phyloP scores from a whole-genome alignment of 2,329 filamentous ascomycete genomes.

The Ramularia collo-cygni region DNA sequence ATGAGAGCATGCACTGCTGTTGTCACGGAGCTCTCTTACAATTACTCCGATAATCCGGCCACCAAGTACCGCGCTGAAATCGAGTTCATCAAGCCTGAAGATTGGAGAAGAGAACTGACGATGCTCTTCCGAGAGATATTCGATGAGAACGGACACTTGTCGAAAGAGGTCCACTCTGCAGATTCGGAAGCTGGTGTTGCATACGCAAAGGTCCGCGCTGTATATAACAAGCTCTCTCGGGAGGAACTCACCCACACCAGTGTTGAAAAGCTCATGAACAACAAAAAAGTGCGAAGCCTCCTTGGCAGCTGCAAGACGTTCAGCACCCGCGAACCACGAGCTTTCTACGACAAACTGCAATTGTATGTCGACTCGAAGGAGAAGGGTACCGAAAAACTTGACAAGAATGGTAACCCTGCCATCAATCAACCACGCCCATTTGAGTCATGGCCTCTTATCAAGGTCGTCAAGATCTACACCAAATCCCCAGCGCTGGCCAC shows the following conservation, averaged over 20 bases:
- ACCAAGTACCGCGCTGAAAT: constrained; percentile 49
- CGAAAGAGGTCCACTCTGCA: constrained; percentile 33
- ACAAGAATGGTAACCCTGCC: constrained; percentile 20
- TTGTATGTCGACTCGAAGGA: constrained; percentile 52
- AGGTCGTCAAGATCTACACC: constrained; percentile 47
- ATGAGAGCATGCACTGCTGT: constrained; percentile 58
- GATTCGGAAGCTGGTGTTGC: constrained; percentile 45
- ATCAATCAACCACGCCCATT: constrained; percentile 27
- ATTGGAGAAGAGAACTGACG: constrained; percentile 49
- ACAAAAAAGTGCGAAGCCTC: constrained; percentile 34
- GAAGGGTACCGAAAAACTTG: constrained; percentile 32
- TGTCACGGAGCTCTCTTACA: constrained; percentile 55
- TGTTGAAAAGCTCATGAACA: constrained; percentile 38
- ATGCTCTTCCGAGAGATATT: constrained; percentile 45
- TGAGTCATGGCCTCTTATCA: constrained; percentile 48
- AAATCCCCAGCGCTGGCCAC: constrained; percentile 47
- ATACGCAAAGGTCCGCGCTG: constrained; percentile 46
- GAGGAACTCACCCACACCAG: constrained; percentile 33
- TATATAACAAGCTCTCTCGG: constrained; percentile 40
- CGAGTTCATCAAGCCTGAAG: constrained; percentile 47
- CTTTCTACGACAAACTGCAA: constrained; percentile 44
- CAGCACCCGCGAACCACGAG: constrained; percentile 28
- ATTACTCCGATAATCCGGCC: constrained; percentile 35
- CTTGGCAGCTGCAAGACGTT: constrained; percentile 44
- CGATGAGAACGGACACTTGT: constrained; percentile 34